Base-by-base conservation (phyloP, 2,329 filamentous ascomycete genomes). In the Hymenoscyphus salicellus region DNA sequence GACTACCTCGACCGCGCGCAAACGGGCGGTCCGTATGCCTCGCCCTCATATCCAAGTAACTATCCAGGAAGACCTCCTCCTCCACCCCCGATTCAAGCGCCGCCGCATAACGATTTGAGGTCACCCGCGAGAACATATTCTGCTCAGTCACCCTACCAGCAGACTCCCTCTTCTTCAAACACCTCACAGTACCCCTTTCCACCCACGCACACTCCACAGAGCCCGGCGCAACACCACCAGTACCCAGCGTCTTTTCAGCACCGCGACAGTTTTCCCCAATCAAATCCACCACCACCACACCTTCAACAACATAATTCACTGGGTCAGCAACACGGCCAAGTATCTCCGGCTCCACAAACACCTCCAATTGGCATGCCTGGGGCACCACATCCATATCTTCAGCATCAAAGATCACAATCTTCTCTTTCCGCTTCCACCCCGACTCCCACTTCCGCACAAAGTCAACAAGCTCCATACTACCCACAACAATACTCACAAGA, bases 391-490 rank as follows among this genome's bases (percentile, higher is more conserved):
- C 70, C 74, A 64, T 75, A 73, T 65, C 71, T 79, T 55, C 73
- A 77, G 57, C 79, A 79, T 63, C 78, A 79, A 68, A 75, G 84
- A 70, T 85, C 86, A 52, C 83, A 83, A 63, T 88, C 86, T 26
- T 78, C 82, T 5, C 83, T 87, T 63, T 87, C 86, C 14, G 83
- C 81, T 30, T 78, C 84, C 11, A 88, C 86, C 43, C 85, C 85
- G n/a, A 88, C 86, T 41, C 85, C 85, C n/a, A 86, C 84, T 6
- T 87, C 85, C 46, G 82, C 85, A 17, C 85, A 87, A 57, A 84
- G 82, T 71, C 85, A 87, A 74, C 82, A 82, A 56, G 80, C 81
- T 8, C 85, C 82, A 69, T 81, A 81, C 14, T 75, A 78, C 62
- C 46, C 46, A 28, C 46, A 20, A 26, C 79, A 82, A 32, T 84